phyloP scores from a whole-genome alignment of 139 green algal genomes.

The Chlorella ohadii region DNA sequence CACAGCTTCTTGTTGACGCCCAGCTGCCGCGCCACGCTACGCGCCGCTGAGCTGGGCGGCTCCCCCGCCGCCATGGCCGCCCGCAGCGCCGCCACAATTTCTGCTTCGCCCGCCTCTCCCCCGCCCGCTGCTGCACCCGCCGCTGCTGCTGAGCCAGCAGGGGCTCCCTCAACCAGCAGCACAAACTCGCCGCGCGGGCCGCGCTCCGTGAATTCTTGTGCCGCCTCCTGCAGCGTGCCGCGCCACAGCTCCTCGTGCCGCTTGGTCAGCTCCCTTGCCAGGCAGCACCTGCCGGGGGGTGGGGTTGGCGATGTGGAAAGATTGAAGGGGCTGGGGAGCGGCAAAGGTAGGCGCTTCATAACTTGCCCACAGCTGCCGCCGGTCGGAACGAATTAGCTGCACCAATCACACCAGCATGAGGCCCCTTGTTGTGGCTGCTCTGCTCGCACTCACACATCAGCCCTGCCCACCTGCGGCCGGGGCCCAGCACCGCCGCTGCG shows the following conservation, averaged over 20 bases:
- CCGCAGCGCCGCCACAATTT: constrained; percentile 32
- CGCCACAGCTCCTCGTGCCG: constrained; percentile 87
- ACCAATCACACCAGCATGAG: too few species aligned
- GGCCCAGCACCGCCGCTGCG: constrained; percentile 65
- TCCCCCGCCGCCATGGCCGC: constrained; percentile 40
- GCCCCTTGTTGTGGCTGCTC: too few species aligned
- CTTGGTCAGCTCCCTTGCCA: constrained; percentile 94
- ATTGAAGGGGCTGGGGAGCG: background rate
- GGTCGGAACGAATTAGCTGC: too few species aligned
- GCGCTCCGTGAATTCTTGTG: constrained; percentile 12
- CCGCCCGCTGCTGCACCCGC: too few species aligned
- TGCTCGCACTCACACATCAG: background rate
- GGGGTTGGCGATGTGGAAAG: too few species aligned
- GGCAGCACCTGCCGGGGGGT: constrained; percentile 67
- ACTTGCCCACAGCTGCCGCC: too few species aligned
- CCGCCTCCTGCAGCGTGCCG: constrained; percentile 43
- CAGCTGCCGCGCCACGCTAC: constrained; percentile 42
- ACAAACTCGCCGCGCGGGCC: constrained; percentile 69
- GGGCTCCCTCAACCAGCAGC: constrained; percentile 69
- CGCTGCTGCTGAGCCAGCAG: background rate
- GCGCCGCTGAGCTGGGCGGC: constrained; percentile 42
- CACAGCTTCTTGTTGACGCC: constrained; percentile 33
- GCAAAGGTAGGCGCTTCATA: too few species aligned
- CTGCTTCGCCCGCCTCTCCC: background rate
- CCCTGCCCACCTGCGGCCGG: constrained; percentile 25